Base-by-base conservation (phyloP, 805 yeast genomes). In the Kazachstania africana region DNA sequence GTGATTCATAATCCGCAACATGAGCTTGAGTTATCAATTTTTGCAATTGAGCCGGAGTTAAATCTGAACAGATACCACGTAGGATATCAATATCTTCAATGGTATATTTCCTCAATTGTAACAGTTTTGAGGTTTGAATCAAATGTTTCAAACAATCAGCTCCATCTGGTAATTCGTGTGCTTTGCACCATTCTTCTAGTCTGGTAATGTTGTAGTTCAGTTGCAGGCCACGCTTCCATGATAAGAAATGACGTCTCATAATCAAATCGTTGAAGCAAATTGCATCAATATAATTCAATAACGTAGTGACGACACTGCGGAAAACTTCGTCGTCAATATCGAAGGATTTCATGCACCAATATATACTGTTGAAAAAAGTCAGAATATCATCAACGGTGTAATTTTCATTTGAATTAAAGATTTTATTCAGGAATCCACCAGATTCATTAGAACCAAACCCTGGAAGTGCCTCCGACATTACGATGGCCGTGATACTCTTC, bases 201-300 rank as follows among this genome's bases (percentile, higher is more conserved):
- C 97, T 73, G 3, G 98, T 91, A 33, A 87, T 93, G 57, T 91
- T 91, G 62, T 91, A 91, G 56, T 85, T 91, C 60, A 91, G 75
- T 60, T 91, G 98, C 45, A 91, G 69, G 29, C 97, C 97, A 53
- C 98, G 78, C 63, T 88, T 91, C 98, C 98, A 91, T 8, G 95
- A 79, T 52, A 88, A 63, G 62, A 88, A 93, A 61, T 77, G 79
- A 58, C 95, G 74, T 63, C 95, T 77, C 94, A 87, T 81, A 30
- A 93, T 75, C 60, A 91, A 65, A 55, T 91, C 97, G 55, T 91
- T 91, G 68, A 91, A 91, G 61, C 97, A 84, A 42, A 75, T 72
- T 12, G 94, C 91, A 57, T 91, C 95, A 36, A 93, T 84, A 55
- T 79, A 78, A 50, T 78, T 74, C 47, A 91, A 65, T 47, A 91